Percentiles rank a stretch among this genome's conserved stretches.
Evolutionary conservation across 2,329 filamentous ascomycete species (phyloP).

Genomic region (Fragosphaeria purpurea): DNA sequence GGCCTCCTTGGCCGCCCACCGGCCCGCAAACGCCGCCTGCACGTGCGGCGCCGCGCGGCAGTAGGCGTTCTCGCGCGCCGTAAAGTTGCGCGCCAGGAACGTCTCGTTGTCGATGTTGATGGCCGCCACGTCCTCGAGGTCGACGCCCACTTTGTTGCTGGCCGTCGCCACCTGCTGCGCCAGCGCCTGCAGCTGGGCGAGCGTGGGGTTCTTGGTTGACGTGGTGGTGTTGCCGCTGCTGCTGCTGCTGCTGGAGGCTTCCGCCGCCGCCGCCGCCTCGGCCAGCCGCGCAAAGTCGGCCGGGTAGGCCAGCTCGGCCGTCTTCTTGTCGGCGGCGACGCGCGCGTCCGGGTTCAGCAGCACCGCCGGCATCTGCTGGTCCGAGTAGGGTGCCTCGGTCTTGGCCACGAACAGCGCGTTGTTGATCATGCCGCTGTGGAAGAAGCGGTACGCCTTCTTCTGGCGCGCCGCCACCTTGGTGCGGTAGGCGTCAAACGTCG

Average conservation of each 20-base stretch:
- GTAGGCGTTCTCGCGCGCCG: constrained; percentile 70
- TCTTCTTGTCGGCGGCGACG: constrained; percentile 78
- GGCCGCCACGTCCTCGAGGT: constrained; percentile 79
- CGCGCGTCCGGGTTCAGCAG: constrained; percentile 92
- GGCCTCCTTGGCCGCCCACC: constrained; percentile 96
- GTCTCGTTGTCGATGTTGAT: constrained; percentile 92
- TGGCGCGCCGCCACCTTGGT: constrained; percentile 84
- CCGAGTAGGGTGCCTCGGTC: constrained; percentile 78
- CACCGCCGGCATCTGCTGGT: constrained; percentile 75
- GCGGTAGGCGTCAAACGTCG: constrained; percentile 73
- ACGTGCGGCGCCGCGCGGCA: constrained; percentile 59
- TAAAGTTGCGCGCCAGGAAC: constrained; percentile 94
- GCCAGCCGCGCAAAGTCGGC: constrained; percentile 53
- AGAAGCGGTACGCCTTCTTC: constrained; percentile 98
- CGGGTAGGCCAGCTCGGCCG: constrained; percentile 65
- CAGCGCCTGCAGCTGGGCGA: constrained; percentile 67
- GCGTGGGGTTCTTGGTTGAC: constrained; percentile 30
- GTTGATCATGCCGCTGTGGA: constrained; percentile 97
- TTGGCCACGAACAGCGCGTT: constrained; percentile 97
- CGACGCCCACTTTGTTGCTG: constrained; percentile 79
- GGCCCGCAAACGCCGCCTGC: constrained; percentile 84
- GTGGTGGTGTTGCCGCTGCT: too few species aligned
- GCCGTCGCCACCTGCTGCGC: constrained; percentile 53
- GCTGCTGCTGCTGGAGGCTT: constrained; percentile 39
- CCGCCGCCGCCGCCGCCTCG: constrained; percentile 39